Evolutionary conservation across 225 moss, liverwort and hornwort species (phyloP).

Genomic region (Physcomitrellopsis africana): DNA sequence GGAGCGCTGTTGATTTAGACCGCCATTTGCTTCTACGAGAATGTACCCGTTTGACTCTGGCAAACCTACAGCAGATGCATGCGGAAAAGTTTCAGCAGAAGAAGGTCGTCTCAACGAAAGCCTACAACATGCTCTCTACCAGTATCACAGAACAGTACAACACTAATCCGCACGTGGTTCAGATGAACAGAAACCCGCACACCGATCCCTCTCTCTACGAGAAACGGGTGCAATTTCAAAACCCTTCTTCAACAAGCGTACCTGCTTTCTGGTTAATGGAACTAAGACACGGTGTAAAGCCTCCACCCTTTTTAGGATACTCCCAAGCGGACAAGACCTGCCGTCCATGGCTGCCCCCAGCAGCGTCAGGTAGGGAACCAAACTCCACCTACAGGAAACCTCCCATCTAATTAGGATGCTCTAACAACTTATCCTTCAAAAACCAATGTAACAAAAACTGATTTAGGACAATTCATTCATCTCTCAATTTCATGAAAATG

Average conservation of each 20-base stretch:
- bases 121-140: no score
- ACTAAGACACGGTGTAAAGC: conserved; percentile 65
- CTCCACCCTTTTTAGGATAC: conserved; percentile 55
- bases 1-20: conserved; percentile 85
- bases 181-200: no score
- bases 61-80: conserved; percentile 39
- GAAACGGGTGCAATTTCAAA: no score
- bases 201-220: no score
- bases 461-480: no score
- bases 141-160: background rate
- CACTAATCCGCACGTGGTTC: no score
- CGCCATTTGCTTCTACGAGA: conserved; percentile 83
- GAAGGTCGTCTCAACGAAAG: no score
- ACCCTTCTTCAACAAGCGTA: background rate
- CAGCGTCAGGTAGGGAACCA: conserved; percentile 25
- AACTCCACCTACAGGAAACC: conserved; percentile 35
- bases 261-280: conserved; percentile 28
- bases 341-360: conserved; percentile 36
- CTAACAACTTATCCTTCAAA: no score
- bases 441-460: no score
- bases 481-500: no score
- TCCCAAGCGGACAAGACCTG: conserved; percentile 78
- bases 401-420: background rate
- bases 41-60: conserved; percentile 72
- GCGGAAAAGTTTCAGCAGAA: background rate